Evolutionary conservation across 441 rosid genomes (phyloP).

Genomic region (Biscutella laevigata): DNA sequence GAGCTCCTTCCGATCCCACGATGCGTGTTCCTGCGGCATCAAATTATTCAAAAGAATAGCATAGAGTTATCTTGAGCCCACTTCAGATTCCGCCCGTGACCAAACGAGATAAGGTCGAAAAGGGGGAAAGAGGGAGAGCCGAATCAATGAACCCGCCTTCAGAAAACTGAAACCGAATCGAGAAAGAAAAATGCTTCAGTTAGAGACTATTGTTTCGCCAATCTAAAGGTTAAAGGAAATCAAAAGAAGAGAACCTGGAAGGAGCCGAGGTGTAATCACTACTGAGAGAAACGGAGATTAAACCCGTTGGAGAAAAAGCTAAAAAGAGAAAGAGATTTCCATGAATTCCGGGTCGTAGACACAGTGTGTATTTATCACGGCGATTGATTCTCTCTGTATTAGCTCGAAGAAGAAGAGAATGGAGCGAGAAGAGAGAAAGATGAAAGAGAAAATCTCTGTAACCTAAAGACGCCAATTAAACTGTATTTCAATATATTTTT

Average conservation of each 20-base stretch:
- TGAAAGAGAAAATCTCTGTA: conserved; percentile 33
- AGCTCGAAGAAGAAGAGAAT: conserved; percentile 26
- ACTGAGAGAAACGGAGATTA: conserved; percentile 19
- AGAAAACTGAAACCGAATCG: conserved; percentile 12
- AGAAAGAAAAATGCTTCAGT: neutral
- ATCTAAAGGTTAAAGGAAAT: conserved; percentile 1
- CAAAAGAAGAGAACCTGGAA: conserved; percentile 8
- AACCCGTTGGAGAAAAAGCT: conserved; percentile 14
- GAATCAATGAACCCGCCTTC: conserved; percentile 11
- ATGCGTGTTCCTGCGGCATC: conserved; percentile 94
- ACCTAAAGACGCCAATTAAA: conserved; percentile 48
- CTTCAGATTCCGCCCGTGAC: conserved; percentile 19
- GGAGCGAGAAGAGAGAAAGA: conserved; percentile 20
- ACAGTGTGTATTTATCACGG: conserved; percentile 8
- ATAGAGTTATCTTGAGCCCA: conserved; percentile 33
- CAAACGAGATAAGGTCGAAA: neutral
- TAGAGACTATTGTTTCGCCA: conserved; percentile 18
- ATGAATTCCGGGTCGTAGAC: conserved; percentile 6
- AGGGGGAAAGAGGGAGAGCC: neutral
- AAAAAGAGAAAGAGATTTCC: conserved; percentile 18
- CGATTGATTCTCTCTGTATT: conserved; percentile 18
- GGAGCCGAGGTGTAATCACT: conserved; percentile 22
- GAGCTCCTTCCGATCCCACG: conserved; percentile 88
- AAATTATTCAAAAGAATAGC: conserved; percentile 36
- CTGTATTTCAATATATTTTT: conserved; percentile 43